Conservation (phyloP, 179 eudicot genomes). For the Vitellaria paradoxa region DNA sequence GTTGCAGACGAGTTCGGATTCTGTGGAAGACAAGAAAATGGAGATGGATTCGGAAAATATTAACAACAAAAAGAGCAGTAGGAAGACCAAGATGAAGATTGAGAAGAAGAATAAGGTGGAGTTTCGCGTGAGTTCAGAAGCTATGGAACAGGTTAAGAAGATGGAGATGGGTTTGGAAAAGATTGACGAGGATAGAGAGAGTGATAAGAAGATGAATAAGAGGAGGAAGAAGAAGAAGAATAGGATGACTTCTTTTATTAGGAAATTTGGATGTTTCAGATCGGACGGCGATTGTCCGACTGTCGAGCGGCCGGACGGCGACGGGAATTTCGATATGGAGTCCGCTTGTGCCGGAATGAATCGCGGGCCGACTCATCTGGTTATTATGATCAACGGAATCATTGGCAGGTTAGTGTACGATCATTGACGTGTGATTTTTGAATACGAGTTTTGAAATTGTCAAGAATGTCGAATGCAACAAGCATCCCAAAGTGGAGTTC, state of each 20-base stretch:
- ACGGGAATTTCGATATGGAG: constrained; percentile 57
- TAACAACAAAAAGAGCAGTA: no score
- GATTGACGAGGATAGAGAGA: background rate
- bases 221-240: constrained; percentile 17
- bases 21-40: background rate
- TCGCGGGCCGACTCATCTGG: constrained; percentile 51
- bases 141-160: no score
- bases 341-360: constrained; percentile 31
- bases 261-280: constrained; percentile 58
- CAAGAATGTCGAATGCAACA: no score
- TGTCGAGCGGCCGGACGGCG: constrained; percentile 42
- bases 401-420: constrained; percentile 61
- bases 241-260: constrained; percentile 27
- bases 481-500: no score
- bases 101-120: no score
- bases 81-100: no score
- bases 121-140: no score
- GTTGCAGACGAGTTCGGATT: background rate
- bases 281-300: constrained; percentile 43
- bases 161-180: background rate
- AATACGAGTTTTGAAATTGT: no score
- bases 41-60: background rate
- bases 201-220: constrained; percentile 5
- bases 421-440: background rate
- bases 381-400: constrained; percentile 80